Conservation (phyloP, 2,329 filamentous ascomycete species). For the Didymella sp. region DNA sequence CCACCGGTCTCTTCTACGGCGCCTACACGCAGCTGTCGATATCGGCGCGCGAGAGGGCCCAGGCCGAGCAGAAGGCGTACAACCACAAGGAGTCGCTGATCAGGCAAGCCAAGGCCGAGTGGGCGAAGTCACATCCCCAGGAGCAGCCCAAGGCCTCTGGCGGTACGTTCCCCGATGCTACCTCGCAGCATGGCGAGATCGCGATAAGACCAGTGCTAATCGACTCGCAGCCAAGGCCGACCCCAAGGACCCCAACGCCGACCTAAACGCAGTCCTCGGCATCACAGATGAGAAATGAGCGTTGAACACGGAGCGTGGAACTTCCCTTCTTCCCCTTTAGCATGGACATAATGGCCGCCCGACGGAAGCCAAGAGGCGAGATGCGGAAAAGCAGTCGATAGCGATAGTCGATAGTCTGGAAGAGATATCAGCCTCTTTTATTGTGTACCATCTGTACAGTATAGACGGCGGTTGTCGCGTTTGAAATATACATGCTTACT, state of each 20-base stretch:
- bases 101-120: slow-evolving; percentile 90
- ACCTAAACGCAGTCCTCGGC: slow-evolving; percentile 73
- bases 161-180: slow-evolving; percentile 28
- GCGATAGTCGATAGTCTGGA: background rate
- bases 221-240: slow-evolving; percentile 63
- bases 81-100: slow-evolving; percentile 92
- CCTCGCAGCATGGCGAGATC: too few species aligned
- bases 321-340: slow-evolving; percentile 34
- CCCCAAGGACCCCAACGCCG: slow-evolving; percentile 86
- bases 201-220: background rate
- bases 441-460: slow-evolving; percentile 53
- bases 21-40: slow-evolving; percentile 90
- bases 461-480: slow-evolving; percentile 50
- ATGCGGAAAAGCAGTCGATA: slow-evolving; percentile 27
- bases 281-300: slow-evolving; percentile 48
- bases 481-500: slow-evolving; percentile 34
- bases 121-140: slow-evolving; percentile 72
- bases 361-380: slow-evolving; percentile 24
- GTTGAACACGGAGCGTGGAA: slow-evolving; percentile 1
- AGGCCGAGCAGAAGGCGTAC: slow-evolving; percentile 79
- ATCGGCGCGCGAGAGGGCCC: slow-evolving; percentile 72
- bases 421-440: slow-evolving; percentile 44
- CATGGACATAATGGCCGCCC: slow-evolving; percentile 30
- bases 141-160: slow-evolving; percentile 41
- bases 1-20: slow-evolving; percentile 91